Evolutionary conservation across 2,329 filamentous ascomycete species (phyloP), one percentile per base, ranked within the genome.

Genomic region (Botrytis byssoidea): DNA sequence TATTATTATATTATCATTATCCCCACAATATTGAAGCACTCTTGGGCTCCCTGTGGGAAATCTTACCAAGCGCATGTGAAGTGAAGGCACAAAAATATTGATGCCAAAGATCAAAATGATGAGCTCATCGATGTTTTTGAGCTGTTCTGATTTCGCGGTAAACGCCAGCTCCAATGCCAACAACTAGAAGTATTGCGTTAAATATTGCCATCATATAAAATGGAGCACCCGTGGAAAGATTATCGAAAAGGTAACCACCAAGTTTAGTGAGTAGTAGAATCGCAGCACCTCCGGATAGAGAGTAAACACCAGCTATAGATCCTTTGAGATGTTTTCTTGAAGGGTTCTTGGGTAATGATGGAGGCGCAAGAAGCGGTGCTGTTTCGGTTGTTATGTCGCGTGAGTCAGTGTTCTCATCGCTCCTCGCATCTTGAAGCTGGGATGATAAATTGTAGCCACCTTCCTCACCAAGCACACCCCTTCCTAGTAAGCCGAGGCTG

Each of bases 181-280:
- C 87, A 10, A 90, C 80, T 20, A 97, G 84, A 72, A 98, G 82
- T 1, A 93, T 76, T 0, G 83, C 92, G 81, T 98, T 98, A 81
- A 98, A 98, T 0, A 85, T 85, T 0, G 95, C 94, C 91, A 99
- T 95, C 86, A 98, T 91, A 81, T 94, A 97, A 81, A 99, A 98
- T 0, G 96, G 96, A 18, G 93, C 92, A 0, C 93, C 92, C 3
- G 87, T 87, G 1, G 91, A 91, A 71, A 90, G 84, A 32, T 83
- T 86, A 82, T 99, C 96, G 80, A 98, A 99, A 66, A 98, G 83
- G 55, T 90, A 89, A 0, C 96, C 96, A 20, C 96, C 96, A 6
- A 96, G 82, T 83, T 99, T 99, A 0, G 96, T 98, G 25, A 99
- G 87, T 8, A 98, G 83, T 72, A 99, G 82, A 70, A 99, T 99